phyloP scores from a whole-genome alignment of 257 asterid species.

The Petunia axillaris region DNA sequence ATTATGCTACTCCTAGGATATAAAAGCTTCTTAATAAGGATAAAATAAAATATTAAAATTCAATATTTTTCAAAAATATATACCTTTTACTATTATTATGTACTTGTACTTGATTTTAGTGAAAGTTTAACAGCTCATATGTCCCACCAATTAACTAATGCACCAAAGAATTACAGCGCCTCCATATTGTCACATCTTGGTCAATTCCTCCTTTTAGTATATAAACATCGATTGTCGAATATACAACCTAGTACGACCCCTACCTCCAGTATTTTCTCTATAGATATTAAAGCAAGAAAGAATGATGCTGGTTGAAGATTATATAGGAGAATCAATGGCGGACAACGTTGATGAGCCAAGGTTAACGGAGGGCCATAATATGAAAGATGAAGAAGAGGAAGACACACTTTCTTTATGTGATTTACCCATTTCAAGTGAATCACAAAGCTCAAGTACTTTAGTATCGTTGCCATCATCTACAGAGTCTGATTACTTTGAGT shows the following conservation, averaged over 20 bases:
- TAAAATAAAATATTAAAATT: too few relatives aligned
- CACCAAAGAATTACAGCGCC: background rate
- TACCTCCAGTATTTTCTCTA: background rate
- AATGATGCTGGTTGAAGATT: background rate
- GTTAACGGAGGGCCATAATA: conserved; percentile 27
- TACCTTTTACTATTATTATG: too few relatives aligned
- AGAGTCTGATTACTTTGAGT: conserved; percentile 40
- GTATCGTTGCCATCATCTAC: conserved; percentile 31
- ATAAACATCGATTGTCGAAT: background rate
- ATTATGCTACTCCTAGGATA: too few relatives aligned
- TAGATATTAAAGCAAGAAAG: background rate
- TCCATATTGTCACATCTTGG: background rate
- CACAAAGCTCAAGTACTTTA: conserved; percentile 48
- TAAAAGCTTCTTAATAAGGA: too few relatives aligned
- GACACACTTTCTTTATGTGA: conserved; percentile 80
- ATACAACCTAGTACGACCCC: background rate
- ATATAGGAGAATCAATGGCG: background rate
- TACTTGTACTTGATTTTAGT: background rate
- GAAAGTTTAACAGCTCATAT: background rate
- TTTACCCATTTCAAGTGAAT: conserved; percentile 47
- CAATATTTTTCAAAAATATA: too few relatives aligned
- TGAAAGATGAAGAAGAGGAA: conserved; percentile 42
- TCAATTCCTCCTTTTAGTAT: background rate
- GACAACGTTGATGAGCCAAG: background rate
- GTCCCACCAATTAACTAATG: background rate